These are phyloP conservation scores for Gloeophyllum trabeum DNA, from an alignment of 768 basidiomycete species.

Conservation along the genomic window DNA sequence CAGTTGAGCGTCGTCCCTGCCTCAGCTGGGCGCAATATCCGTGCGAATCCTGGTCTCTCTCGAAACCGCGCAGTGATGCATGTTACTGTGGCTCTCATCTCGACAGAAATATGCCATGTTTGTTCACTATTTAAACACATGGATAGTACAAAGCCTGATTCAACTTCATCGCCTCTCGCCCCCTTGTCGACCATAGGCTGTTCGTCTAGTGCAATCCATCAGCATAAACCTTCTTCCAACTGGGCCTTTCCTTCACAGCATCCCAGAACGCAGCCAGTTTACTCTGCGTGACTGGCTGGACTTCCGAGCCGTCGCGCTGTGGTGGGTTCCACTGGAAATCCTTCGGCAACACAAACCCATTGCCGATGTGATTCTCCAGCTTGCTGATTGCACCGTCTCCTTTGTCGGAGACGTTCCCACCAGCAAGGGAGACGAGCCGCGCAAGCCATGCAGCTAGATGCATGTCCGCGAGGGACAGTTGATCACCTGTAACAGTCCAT, in stretches of 20 bases:
- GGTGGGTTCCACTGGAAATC: conserved; percentile 25
- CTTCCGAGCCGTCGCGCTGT: conserved; percentile 14
- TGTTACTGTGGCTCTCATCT: too few species aligned
- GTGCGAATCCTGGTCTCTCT: too few species aligned
- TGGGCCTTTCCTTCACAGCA: conserved; percentile 45
- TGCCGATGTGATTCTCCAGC: conserved; percentile 41
- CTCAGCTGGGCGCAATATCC: too few species aligned
- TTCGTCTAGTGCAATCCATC: conserved; percentile 33
- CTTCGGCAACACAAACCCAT: conserved; percentile 31
- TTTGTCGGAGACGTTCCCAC: conserved; percentile 37
- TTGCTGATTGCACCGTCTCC: conserved; percentile 38
- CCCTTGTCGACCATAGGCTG: too few species aligned
- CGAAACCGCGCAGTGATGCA: too few species aligned
- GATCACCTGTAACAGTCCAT: conserved; percentile 52
- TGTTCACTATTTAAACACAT: too few species aligned
- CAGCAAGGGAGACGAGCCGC: conserved; percentile 44
- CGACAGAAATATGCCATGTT: too few species aligned
- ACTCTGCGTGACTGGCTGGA: conserved; percentile 22
- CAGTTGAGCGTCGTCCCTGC: too few species aligned
- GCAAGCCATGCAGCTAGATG: conserved; percentile 73
- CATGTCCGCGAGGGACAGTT: conserved; percentile 71
- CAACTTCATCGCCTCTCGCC: too few species aligned
- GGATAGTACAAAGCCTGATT: too few species aligned
- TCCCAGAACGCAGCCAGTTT: conserved; percentile 72
- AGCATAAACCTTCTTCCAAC: conserved; percentile 61